Evolutionary conservation across 2,329 filamentous ascomycete genomes (phyloP), one percentile per base, ranked within the genome.

Genomic region (Scytalidium lignicola): DNA sequence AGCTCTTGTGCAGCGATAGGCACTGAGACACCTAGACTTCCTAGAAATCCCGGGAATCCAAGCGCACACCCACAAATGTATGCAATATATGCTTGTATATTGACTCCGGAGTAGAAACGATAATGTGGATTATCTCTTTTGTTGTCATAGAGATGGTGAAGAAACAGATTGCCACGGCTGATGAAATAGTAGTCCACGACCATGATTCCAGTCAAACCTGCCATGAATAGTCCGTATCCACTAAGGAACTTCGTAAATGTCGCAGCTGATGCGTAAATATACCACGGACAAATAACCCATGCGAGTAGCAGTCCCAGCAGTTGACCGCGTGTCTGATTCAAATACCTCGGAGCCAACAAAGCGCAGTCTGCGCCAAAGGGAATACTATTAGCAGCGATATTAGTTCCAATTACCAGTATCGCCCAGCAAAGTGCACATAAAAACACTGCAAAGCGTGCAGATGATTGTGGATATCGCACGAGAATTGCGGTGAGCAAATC

Each of bases 111-210:
- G 29, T 51, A 42, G 41, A 61, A 63, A 37, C 53, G 56, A 44
- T 64, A 64, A 45, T 61, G 55, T 17, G 43, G 48, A 50, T 64
- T 62, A 23, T 43, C 40, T 9, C 44, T 46, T 4, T 37, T 55
- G 3, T 56, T 55, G 41, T 62, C 55, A 47, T 58, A 63, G 1
- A 64, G 53, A 19, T 47, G 54, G 15, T 42, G 44, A 13, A 59
- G 26, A 37, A 58, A 59, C 9, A 63, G 45, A 48, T 63, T 65
- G 50, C 40, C 61, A 44, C 41, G 58, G 44, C 53, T 70, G 61
- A 43, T 58, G 51, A 41, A 58, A 64, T 46, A 70, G 65, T 59
- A 49, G 18, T 47, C 47, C 10, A 29, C 20, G 18, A 32, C 40
- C 15, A 37, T 47, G 17, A 32, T 7, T 2, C 21, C 44, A 18